Evolutionary conservation across 2,329 filamentous ascomycete genomes (phyloP).

Genomic region (Cadophora malorum): DNA sequence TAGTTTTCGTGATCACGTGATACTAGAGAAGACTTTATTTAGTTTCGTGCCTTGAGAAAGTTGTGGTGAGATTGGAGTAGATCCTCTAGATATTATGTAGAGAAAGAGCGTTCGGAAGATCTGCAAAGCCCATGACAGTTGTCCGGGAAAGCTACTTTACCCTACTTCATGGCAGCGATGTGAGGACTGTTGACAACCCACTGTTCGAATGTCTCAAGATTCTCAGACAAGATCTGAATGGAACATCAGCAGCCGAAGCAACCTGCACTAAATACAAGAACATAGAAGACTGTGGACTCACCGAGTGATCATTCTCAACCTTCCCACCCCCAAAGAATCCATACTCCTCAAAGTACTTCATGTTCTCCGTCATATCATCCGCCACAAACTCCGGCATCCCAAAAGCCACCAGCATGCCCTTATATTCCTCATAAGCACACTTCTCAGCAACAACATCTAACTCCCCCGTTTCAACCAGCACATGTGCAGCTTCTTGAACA

Average conservation of each 20-base stretch:
- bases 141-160: background rate
- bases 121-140: too few relatives aligned
- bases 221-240: conserved; percentile 17
- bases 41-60: too few relatives aligned
- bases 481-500: conserved; percentile 46
- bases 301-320: conserved; percentile 25
- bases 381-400: conserved; percentile 31
- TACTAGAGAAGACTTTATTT: too few relatives aligned
- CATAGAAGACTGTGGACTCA: background rate
- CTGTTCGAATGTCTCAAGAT: conserved; percentile 23
- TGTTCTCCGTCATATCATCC: conserved; percentile 37
- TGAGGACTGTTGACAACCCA: conserved; percentile 22
- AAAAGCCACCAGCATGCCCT: conserved; percentile 7
- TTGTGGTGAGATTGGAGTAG: too few relatives aligned
- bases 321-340: conserved; percentile 46
- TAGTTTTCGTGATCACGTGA: too few relatives aligned
- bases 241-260: background rate
- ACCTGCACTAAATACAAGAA: background rate
- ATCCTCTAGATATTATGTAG: too few relatives aligned
- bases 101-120: background rate
- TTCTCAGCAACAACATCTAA: conserved; percentile 39
- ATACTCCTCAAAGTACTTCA: conserved; percentile 42
- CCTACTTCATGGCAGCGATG: conserved; percentile 27
- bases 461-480: conserved; percentile 47
- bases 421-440: conserved; percentile 19